Conservation (phyloP, 257 asterid species). For the Solanum piurae region DNA sequence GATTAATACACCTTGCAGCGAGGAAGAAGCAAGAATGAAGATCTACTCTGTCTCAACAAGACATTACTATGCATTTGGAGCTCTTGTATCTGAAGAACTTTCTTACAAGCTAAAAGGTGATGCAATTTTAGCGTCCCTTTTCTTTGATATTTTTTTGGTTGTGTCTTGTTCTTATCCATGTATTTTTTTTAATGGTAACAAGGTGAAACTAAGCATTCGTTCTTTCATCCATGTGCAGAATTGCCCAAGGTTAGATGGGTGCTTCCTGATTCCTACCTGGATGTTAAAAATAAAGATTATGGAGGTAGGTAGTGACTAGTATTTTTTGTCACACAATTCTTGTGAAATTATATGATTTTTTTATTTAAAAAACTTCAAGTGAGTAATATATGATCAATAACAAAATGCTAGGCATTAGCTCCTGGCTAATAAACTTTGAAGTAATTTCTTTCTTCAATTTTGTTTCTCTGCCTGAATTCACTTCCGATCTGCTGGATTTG, state of each 20-base stretch:
- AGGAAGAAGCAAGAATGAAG: slow-evolving; percentile 92
- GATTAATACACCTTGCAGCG: slow-evolving; percentile 26
- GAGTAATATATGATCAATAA: not conserved
- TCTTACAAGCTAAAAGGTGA: slow-evolving; percentile 77
- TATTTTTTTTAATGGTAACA: no score
- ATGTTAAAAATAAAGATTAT: slow-evolving; percentile 81
- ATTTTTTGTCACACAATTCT: not conserved
- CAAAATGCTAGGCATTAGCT: not conserved
- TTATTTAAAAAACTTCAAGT: not conserved
- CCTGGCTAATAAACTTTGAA: not conserved
- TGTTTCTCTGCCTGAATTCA: not conserved
- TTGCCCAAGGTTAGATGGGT: slow-evolving; percentile 81
- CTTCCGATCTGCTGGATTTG: not conserved
- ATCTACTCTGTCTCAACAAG: slow-evolving; percentile 78
- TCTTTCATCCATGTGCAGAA: slow-evolving; percentile 32
- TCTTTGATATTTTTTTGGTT: not conserved
- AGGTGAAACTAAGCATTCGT: not conserved
- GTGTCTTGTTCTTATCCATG: not conserved
- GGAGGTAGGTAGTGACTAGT: slow-evolving; percentile 54
- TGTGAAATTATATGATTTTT: not conserved
- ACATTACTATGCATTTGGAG: slow-evolving; percentile 95
- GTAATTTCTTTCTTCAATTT: not conserved
- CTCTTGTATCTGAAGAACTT: slow-evolving; percentile 80
- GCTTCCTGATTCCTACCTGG: slow-evolving; percentile 94
- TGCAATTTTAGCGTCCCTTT: not conserved